phyloP scores from a whole-genome alignment of 2,329 filamentous ascomycete species.

The Claviceps pazoutovae region DNA sequence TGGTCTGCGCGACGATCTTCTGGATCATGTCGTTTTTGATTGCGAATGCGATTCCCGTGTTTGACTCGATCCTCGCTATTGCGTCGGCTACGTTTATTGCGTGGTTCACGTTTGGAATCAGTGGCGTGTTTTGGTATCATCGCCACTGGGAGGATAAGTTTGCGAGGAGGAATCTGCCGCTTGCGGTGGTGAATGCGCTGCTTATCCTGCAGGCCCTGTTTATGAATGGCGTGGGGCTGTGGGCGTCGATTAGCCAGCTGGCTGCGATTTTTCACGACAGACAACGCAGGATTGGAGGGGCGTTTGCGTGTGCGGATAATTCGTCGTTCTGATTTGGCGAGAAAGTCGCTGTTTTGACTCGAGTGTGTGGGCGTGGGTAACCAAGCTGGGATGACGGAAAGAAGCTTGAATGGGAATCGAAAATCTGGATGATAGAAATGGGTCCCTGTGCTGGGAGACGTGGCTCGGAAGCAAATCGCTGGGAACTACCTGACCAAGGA shows the following conservation, averaged over 20 bases:
- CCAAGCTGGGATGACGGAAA: too few relatives aligned
- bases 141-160: slow-evolving; percentile 19
- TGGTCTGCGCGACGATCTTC: slow-evolving; percentile 19
- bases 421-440: too few relatives aligned
- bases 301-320: slow-evolving; percentile 22
- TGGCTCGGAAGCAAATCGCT: too few relatives aligned
- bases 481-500: too few relatives aligned
- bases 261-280: slow-evolving; percentile 12
- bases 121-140: slow-evolving; percentile 22
- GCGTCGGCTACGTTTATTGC: slow-evolving; percentile 23
- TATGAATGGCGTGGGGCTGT: slow-evolving; percentile 22
- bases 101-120: slow-evolving; percentile 22
- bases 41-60: slow-evolving; percentile 23
- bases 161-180: not conserved
- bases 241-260: slow-evolving; percentile 19
- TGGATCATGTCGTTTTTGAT: slow-evolving; percentile 22
- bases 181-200: slow-evolving; percentile 13
- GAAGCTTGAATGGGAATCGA: too few relatives aligned
- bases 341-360: too few relatives aligned
- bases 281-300: slow-evolving; percentile 14
- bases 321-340: slow-evolving; percentile 16
- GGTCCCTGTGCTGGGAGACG: too few relatives aligned
- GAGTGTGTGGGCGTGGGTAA: too few relatives aligned
- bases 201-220: slow-evolving; percentile 20
- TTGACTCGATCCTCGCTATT: slow-evolving; percentile 24